Base-by-base conservation (phyloP, 2,329 filamentous ascomycete species). In the Lachnellula hyalina region DNA sequence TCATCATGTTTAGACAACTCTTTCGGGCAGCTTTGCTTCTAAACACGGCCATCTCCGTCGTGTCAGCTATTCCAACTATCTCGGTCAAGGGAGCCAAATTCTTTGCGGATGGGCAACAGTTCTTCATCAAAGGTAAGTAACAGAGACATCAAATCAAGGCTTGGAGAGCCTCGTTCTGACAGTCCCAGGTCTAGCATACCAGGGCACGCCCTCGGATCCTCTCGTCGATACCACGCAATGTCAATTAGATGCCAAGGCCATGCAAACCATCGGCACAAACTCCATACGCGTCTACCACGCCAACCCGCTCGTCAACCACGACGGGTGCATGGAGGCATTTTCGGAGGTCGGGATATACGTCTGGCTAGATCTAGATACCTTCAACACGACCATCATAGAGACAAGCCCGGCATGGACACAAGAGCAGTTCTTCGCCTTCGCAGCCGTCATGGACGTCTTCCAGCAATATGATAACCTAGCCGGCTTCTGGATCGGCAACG, bases 221-320 rank as follows among this genome's bases (percentile, higher is more conserved):
- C 81, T 96, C 58, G 73, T 89, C 62, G 81, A 94, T 67, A 80
- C 81, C 28, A 81, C 81, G 49, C 90, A 96, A 75, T 95, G 90
- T 75, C 72, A 78, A 62, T 81, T 83, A 61, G 90, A 96, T 73
- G 85, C 86, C 45, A 70, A 74, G 8, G 77, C 92, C 66, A 95
- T 95, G 88, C 80, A 89, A 70, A 82, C 84, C 28, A 77, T 96
- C 50, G 90, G 89, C 57, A 82, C 87, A 67, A 96, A 95, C 70
- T 80, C 87, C 25, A 90, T 96, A 65, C 89, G 91, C 52, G 87
- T 94, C 55, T 96, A 96, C 72, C 90, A 96, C 67, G 89, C 96
- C 55, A 86, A 96, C 64, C 75, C 87, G 1, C 71, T 73, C 2
- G 81, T 74, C 21, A 75, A 93, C 67, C 92, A 96, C 71, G 78